Percentiles rank a stretch among this genome's conserved stretches.
Evolutionary conservation across 495 filamentous ascomycete genomes (phyloP).

Genomic region (Xylaria scruposa): DNA sequence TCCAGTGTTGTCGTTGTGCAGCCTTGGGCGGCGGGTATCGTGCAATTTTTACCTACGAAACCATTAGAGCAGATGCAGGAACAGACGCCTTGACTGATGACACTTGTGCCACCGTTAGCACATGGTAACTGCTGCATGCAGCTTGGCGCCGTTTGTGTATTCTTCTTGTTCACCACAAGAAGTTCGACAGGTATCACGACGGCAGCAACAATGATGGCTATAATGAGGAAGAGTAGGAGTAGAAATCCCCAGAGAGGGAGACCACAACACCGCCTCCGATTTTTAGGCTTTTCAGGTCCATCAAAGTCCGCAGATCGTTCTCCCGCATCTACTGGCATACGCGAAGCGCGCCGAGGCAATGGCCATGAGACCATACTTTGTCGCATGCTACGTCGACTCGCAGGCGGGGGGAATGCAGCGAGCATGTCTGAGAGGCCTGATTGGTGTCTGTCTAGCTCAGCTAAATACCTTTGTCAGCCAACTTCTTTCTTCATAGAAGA

Average conservation of each 20-base stretch:
- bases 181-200: conserved; percentile 86
- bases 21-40: conserved; percentile 61
- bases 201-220: conserved; percentile 84
- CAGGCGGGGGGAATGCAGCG: conserved; percentile 87
- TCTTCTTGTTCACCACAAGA: conserved; percentile 69
- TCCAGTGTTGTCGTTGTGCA: conserved; percentile 73
- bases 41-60: conserved; percentile 82
- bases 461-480: conserved; percentile 48
- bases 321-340: conserved; percentile 29
- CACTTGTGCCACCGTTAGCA: conserved; percentile 79
- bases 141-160: conserved; percentile 34
- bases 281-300: conserved; percentile 31
- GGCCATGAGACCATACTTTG: conserved; percentile 52
- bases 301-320: conserved; percentile 30
- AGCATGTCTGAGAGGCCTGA: conserved; percentile 85
- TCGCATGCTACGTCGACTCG: conserved; percentile 57
- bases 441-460: conserved; percentile 55
- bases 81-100: conserved; percentile 70
- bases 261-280: conserved; percentile 67
- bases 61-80: conserved; percentile 87
- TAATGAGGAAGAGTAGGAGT: conserved; percentile 67
- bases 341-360: conserved; percentile 42
- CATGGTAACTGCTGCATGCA: conserved; percentile 67
- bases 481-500: not conserved
- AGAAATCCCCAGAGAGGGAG: conserved; percentile 83